Base-by-base conservation (phyloP, 139 green algal genomes). In the Micromonas commoda region DNA sequence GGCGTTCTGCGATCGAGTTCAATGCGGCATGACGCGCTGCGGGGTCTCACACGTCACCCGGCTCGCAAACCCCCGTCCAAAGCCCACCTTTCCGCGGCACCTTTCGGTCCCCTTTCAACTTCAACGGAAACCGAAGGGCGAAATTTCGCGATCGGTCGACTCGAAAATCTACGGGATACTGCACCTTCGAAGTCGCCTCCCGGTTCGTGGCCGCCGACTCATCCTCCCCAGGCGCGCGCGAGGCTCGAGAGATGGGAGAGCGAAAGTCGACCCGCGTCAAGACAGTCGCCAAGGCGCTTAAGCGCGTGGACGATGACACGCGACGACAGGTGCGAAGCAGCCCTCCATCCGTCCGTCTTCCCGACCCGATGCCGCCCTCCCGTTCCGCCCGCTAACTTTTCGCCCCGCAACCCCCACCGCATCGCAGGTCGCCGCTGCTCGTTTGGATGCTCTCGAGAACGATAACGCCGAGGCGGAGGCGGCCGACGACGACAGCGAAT, bases 371-470 rank as follows among this genome's bases (percentile, higher is more conserved):
- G 9, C n/a, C 61, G 61, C 32, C 61, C 4, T 68, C 61, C 5
- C 61, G 61, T 24, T 68, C 31, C 61, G 61, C n/a, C 61, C 31
- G n/a, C 61, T 13, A 13, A 5, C 9, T 26, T 13, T 9, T 21
- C n/a, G 9, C 61, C 4, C 9, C 31, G n/a, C n/a, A 68, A 26
- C 9, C 9, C 5, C 61, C 13, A 21, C 61, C 19, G 61, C 61
- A 26, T 24, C n/a, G 19, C 71, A 90, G 88, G 90, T 84, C 6
- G 81, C 80, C 1, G 76, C 82, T 45, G 88, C 89, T 1, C 83
- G 91, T 21, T 82, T 96, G 1, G 90, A 90, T 26, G 88, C 90
- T 0, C 78, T 96, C 16, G 91, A 96, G 63, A 85, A 87, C 2
- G 91, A 96, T 83, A 83, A 88, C 53, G 73, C 57, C 3, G 64